These are phyloP conservation scores for Firmiana major DNA, from an alignment of 345 rosid species.

Conservation along the genomic window DNA sequence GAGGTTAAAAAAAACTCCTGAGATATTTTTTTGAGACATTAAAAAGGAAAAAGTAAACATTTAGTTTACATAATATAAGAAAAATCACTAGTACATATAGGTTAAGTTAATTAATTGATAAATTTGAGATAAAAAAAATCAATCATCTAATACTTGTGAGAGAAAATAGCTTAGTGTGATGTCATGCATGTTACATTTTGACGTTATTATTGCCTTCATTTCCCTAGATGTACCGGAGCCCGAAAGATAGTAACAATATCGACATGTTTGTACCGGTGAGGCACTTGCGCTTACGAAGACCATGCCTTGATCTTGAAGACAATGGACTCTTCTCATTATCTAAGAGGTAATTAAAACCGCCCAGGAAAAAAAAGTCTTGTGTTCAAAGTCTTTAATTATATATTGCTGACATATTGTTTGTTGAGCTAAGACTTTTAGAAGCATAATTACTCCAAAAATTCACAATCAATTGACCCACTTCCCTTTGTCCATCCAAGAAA, in stretches of 20 bases:
- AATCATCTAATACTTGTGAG: too few relatives aligned
- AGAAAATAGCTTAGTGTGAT: neutral
- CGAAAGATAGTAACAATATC: neutral
- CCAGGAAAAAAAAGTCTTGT: too few relatives aligned
- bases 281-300: conserved; percentile 2
- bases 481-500: neutral
- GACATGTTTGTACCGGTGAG: neutral
- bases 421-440: neutral
- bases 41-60: too few relatives aligned
- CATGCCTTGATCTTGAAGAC: neutral
- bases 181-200: neutral
- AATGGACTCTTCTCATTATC: conserved; percentile 4
- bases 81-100: too few relatives aligned
- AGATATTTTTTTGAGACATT: too few relatives aligned
- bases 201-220: neutral
- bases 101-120: too few relatives aligned
- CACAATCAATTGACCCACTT: neutral
- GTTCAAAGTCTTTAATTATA: neutral
- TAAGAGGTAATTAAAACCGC: neutral
- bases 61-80: too few relatives aligned
- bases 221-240: conserved; percentile 21
- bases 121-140: too few relatives aligned
- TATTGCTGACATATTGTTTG: neutral
- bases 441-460: neutral
- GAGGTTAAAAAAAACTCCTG: too few relatives aligned